Percentiles rank a stretch among this genome's conserved stretches.
phyloP scores from a whole-genome alignment of 2,329 filamentous ascomycete genomes.

The Talaromyces islandicus region DNA sequence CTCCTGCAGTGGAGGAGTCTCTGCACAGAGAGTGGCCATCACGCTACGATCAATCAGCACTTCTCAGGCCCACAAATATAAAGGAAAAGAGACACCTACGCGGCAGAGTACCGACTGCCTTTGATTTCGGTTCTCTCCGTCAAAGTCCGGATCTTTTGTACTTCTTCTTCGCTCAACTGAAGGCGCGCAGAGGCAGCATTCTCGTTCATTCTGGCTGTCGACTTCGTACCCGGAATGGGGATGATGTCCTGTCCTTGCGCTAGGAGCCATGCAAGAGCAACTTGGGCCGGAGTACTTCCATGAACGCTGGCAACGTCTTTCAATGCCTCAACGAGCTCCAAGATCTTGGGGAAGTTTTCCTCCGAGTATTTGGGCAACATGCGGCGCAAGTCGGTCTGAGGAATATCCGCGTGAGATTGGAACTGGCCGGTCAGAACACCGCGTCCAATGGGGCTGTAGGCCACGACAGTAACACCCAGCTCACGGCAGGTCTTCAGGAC shows the following conservation, averaged over 20 bases:
- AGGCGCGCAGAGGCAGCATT: conserved; percentile 36
- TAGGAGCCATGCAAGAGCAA: conserved; percentile 46
- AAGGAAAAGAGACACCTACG: conserved; percentile 11
- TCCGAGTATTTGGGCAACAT: conserved; percentile 44
- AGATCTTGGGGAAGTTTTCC: conserved; percentile 43
- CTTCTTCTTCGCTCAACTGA: background rate
- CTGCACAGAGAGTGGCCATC: background rate
- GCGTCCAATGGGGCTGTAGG: conserved; percentile 55
- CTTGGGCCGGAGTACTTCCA: conserved; percentile 38
- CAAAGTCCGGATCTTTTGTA: conserved; percentile 14
- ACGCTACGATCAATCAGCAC: conserved; percentile 2
- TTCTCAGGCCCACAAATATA: background rate
- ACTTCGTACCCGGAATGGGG: conserved; percentile 38
- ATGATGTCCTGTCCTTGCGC: conserved; percentile 31
- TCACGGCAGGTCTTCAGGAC: background rate
- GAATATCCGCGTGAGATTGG: conserved; percentile 41
- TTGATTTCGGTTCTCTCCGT: conserved; percentile 14
- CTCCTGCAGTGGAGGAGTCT: background rate
- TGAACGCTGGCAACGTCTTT: conserved; percentile 39
- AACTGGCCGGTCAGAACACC: conserved; percentile 51
- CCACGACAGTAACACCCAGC: conserved; percentile 50
- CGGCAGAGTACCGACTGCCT: conserved; percentile 15
- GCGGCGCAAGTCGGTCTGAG: conserved; percentile 41
- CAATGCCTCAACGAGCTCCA: conserved; percentile 44
- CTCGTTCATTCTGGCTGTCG: conserved; percentile 31